Percentiles rank a stretch among this genome's conserved stretches.
Evolutionary conservation across 2,329 filamentous ascomycete species (phyloP).

Genomic region (Aureobasidium musti): DNA sequence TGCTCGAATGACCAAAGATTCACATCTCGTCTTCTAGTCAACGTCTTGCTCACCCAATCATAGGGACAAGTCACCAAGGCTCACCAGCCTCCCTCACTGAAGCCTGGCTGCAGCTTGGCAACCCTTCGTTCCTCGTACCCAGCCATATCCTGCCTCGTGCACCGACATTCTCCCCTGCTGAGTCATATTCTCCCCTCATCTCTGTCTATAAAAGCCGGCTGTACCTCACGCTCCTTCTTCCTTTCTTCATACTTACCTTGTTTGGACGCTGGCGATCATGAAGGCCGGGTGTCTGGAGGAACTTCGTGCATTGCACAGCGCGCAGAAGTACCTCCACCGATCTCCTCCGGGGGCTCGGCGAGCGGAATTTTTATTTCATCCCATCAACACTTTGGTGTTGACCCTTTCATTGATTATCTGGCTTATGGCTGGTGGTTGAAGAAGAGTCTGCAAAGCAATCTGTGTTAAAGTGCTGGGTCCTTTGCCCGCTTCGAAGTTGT

Average conservation of each 20-base stretch:
- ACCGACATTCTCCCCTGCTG: not conserved
- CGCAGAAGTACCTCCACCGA: slow-evolving; percentile 17
- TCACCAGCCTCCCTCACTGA: not conserved
- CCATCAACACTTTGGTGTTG: not conserved
- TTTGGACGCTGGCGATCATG: slow-evolving; percentile 19
- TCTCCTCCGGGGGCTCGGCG: slow-evolving; percentile 28
- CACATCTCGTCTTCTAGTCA: not conserved
- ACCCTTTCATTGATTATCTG: slow-evolving; percentile 22
- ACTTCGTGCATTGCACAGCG: slow-evolving; percentile 31
- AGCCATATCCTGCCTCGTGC: not conserved
- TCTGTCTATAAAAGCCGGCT: not conserved
- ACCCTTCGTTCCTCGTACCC: not conserved
- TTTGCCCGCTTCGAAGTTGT: too few relatives aligned
- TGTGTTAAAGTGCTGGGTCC: too few relatives aligned
- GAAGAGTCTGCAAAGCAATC: too few relatives aligned
- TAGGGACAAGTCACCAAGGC: not conserved
- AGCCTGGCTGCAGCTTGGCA: not conserved
- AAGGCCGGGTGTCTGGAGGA: slow-evolving; percentile 15
- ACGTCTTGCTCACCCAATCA: not conserved
- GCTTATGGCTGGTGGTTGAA: slow-evolving; percentile 18
- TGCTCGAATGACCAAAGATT: not conserved
- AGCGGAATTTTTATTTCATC: slow-evolving; percentile 26
- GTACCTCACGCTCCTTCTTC: not conserved
- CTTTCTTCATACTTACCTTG: slow-evolving; percentile 25
- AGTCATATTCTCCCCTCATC: not conserved